phyloP scores from a whole-genome alignment of 2,329 filamentous ascomycete species.

The Dothistroma pini region DNA sequence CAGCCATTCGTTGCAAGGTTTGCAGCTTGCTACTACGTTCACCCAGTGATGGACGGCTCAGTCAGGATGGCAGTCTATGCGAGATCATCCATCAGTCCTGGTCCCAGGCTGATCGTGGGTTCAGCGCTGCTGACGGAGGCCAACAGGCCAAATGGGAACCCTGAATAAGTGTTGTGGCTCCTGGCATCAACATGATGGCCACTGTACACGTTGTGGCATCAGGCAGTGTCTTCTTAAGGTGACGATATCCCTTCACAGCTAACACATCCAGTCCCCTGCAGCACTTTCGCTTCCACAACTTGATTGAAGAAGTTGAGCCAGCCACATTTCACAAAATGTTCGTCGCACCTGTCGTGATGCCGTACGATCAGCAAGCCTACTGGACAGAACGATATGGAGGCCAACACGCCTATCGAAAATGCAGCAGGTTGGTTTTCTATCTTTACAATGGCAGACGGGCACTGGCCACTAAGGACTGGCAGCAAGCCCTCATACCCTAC shows the following conservation, averaged over 20 bases:
- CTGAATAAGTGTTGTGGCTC: background rate
- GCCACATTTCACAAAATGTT: constrained; percentile 8
- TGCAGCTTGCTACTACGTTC: background rate
- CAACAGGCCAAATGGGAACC: background rate
- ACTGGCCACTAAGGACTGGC: background rate
- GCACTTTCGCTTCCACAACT: background rate
- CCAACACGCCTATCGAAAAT: constrained; percentile 11
- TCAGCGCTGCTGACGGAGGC: background rate
- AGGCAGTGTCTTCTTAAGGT: background rate
- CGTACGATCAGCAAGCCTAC: constrained; percentile 16
- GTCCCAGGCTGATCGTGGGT: background rate
- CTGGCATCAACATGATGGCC: background rate
- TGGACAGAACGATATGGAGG: constrained; percentile 14
- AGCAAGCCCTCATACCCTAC: background rate
- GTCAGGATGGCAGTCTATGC: background rate
- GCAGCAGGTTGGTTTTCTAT: constrained; percentile 6
- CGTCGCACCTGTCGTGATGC: constrained; percentile 10
- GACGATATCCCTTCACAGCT: background rate
- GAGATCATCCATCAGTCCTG: background rate
- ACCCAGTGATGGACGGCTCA: background rate
- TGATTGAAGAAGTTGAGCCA: background rate
- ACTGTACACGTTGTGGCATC: background rate
- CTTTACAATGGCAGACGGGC: background rate
- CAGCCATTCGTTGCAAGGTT: background rate
- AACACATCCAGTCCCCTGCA: background rate